Conservation (phyloP, 257 asterid species). For the Eucommia ulmoides region DNA sequence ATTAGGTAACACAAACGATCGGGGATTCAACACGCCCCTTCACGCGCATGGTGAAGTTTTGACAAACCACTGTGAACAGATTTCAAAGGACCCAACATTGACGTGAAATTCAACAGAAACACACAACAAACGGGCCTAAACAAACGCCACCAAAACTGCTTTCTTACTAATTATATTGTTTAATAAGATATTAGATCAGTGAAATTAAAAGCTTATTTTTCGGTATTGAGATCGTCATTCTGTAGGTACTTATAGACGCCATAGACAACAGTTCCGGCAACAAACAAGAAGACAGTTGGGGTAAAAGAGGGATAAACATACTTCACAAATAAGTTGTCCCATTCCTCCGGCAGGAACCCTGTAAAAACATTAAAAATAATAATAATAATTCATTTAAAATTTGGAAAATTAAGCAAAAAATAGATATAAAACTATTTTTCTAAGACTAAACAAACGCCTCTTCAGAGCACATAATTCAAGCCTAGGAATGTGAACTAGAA, state of each 20-base stretch:
- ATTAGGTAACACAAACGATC: no score
- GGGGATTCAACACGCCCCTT: no score
- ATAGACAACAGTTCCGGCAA: conserved; percentile 70
- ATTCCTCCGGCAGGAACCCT: conserved; percentile 91
- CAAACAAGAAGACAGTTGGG: conserved; percentile 79
- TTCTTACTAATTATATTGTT: no score
- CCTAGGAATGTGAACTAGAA: no score
- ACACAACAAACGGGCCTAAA: no score
- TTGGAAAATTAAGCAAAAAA: neutral
- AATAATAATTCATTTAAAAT: neutral
- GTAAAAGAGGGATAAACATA: conserved; percentile 87
- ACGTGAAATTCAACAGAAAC: no score
- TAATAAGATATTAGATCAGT: conserved; percentile 86
- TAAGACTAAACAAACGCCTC: no score
- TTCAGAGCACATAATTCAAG: no score
- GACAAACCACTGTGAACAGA: no score
- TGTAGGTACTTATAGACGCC: conserved; percentile 81
- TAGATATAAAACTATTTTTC: neutral
- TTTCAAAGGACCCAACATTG: no score
- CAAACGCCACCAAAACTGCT: no score
- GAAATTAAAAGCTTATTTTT: conserved; percentile 27
- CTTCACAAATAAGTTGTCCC: conserved; percentile 73
- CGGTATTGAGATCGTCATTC: conserved; percentile 34
- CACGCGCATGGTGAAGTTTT: no score
- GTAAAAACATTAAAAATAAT: conserved; percentile 10